Percentiles rank a stretch among this genome's conserved stretches.
These are phyloP conservation scores for Yarrowia alimentaria DNA, from an alignment of 805 yeast species.

Conservation along the genomic window DNA sequence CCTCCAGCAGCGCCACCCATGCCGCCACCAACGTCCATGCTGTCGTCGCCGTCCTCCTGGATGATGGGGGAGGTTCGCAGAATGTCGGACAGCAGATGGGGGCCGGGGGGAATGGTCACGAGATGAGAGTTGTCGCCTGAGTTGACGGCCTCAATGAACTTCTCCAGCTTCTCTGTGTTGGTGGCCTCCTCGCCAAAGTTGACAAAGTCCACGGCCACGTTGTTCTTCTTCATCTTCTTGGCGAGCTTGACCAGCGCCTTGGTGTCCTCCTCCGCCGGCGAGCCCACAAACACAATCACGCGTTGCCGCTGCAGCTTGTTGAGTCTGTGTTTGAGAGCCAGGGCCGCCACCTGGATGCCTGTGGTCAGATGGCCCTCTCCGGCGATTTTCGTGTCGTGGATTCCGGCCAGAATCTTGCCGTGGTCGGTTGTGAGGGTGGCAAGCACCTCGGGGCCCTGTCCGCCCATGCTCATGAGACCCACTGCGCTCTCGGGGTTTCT, in stretches of 20 bases:
- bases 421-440: slow-evolving; percentile 84
- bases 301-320: slow-evolving; percentile 90
- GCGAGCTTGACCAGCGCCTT: slow-evolving; percentile 80
- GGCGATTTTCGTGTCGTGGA: slow-evolving; percentile 69
- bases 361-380: slow-evolving; percentile 71
- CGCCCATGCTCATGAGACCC: slow-evolving; percentile 86
- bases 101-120: slow-evolving; percentile 85
- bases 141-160: slow-evolving; percentile 70
- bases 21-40: slow-evolving; percentile 48
- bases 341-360: slow-evolving; percentile 87
- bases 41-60: slow-evolving; percentile 55
- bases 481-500: slow-evolving; percentile 93
- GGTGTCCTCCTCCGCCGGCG: slow-evolving; percentile 70
- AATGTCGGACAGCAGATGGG: slow-evolving; percentile 76
- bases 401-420: slow-evolving; percentile 79
- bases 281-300: slow-evolving; percentile 83
- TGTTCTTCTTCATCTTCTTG: slow-evolving; percentile 89
- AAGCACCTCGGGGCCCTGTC: slow-evolving; percentile 74
- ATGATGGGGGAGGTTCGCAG: slow-evolving; percentile 75
- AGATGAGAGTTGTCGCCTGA: slow-evolving; percentile 63
- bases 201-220: slow-evolving; percentile 82
- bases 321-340: slow-evolving; percentile 94
- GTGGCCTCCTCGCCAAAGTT: slow-evolving; percentile 85
- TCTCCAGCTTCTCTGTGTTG: slow-evolving; percentile 76
- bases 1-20: slow-evolving; percentile 40